phyloP scores from a whole-genome alignment of 176 grass and related monocot genomes.

The Microstegium vimineum region DNA sequence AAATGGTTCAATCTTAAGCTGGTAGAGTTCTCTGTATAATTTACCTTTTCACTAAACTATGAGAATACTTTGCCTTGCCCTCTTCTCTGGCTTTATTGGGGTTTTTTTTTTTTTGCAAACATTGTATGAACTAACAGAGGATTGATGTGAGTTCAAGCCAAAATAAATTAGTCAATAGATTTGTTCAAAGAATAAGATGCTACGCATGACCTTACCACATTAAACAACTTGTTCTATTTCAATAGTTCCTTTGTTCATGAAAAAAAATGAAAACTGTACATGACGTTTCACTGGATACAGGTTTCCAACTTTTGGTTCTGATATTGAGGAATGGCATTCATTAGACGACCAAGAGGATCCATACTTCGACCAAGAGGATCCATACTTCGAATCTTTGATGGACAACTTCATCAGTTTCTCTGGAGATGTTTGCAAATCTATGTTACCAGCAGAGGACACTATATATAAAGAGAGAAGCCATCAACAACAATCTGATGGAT shows the following conservation, averaged over 20 bases:
- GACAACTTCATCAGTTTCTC: neutral
- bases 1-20: neutral
- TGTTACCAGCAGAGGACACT: no score
- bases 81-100: neutral
- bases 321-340: neutral
- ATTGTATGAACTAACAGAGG: neutral
- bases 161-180: no score
- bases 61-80: neutral
- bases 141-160: no score
- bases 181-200: no score
- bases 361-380: neutral
- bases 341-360: neutral
- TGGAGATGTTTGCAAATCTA: neutral
- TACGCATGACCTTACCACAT: no score
- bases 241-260: no score
- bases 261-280: no score
- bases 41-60: neutral
- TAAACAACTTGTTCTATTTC: no score
- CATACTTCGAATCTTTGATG: neutral
- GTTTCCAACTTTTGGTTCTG: neutral
- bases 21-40: no score
- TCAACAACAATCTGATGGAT: neutral
- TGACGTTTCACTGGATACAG: neutral
- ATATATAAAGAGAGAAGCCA: neutral
- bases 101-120: no score